These are phyloP conservation scores for Dorcoceras hygrometricum DNA, from an alignment of 257 asterid genomes.

Conservation along the genomic window DNA sequence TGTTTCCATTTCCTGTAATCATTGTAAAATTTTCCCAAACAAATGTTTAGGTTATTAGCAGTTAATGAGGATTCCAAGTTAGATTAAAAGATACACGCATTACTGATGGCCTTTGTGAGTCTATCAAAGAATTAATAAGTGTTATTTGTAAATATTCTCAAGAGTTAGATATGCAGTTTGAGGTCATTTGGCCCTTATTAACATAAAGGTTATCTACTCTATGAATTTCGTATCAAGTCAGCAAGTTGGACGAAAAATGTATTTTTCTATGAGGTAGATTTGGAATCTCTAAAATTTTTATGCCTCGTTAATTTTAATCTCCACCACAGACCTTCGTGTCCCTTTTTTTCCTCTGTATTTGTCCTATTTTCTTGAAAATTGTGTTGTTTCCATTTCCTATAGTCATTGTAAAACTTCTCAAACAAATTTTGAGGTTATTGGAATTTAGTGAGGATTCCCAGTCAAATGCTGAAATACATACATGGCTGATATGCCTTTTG, in stretches of 20 bases:
- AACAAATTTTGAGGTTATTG: conserved; percentile 13
- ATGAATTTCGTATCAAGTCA: no score
- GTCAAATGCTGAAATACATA: conserved; percentile 19
- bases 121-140: conserved; percentile 8
- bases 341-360: neutral
- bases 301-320: no score
- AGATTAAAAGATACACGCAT: conserved; percentile 10
- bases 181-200: no score
- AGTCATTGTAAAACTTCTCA: conserved; percentile 16
- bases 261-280: no score
- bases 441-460: conserved; percentile 9
- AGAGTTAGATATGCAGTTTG: neutral
- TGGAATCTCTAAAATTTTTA: no score
- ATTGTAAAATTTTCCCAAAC: conserved; percentile 11
- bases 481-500: neutral
- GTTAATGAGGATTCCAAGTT: conserved; percentile 15
- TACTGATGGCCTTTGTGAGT: conserved; percentile 11
- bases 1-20: conserved; percentile 4
- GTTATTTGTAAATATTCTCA: conserved; percentile 14
- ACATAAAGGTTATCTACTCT: no score
- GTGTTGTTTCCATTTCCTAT: neutral
- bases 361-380: neutral
- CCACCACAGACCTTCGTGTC: neutral
- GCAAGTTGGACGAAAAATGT: no score
- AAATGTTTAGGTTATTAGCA: conserved; percentile 14